Evolutionary conservation across 176 grass and related monocot genomes (phyloP), one percentile per base, ranked within the genome.

Genomic region (Cenchrus americanus): DNA sequence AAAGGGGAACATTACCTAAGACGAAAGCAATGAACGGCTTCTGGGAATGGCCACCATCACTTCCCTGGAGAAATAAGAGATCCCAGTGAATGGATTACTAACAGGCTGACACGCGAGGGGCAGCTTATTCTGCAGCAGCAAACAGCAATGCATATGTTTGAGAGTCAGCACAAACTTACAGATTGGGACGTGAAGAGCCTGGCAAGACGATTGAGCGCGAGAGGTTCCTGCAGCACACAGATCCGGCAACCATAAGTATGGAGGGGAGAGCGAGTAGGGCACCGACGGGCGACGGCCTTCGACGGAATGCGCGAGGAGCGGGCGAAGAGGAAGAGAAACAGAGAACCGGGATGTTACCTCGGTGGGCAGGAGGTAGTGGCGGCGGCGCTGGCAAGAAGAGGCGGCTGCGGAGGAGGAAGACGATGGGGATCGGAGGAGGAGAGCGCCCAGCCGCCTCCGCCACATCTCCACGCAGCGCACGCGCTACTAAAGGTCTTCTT

Each of bases 21-120:
- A 98, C 87, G 34, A 95, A 98, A 87, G 96, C 85, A n/a, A 98
- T 91, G 80, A 95, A 98, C 37, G 88, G 90, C 23, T 55, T 93
- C 73, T 37, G 68, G 60, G 37, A 21, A 59, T 60, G 55, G 19
- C 34, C 34, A 37, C 4, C 34, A 37, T 81, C 85, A 76, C 30
- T 71, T 53, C 60, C 90, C 95, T 97, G 44, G 11, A 86, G 14
- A 66, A 83, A 67, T 71, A 37, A 83, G 13, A 68, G 17, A 73
- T 64, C 19, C 46, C 9, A 13, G 3, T 65, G 0, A 41, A 50
- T 27, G 5, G 9, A 32, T 62, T 62, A 71, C 11, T 68, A 43
- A 44, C 44, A 34, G 3, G 34, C 34, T 37, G 34, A 37, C 34
- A 37, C 11, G n/a, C 22, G 51, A 55, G 41, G n/a, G 57, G 50